phyloP scores from a whole-genome alignment of 1,284 basidiomycete genomes.

The Coniferiporia weirii region DNA sequence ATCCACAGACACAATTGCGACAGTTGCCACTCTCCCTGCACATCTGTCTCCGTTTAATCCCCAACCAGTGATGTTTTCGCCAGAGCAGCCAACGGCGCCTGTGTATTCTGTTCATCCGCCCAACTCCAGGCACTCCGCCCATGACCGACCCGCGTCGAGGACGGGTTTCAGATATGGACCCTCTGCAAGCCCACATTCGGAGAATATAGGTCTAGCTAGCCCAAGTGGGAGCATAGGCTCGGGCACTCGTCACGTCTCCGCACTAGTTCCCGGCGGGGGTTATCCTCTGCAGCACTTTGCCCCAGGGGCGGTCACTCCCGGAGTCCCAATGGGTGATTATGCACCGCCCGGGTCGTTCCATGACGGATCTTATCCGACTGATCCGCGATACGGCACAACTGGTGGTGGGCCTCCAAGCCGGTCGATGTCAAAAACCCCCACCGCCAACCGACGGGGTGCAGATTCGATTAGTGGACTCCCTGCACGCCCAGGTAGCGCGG shows the following conservation, averaged over 20 bases:
- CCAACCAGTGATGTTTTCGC: neutral
- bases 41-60: constrained; percentile 4
- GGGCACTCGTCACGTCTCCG: neutral
- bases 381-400: neutral
- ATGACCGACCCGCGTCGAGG: neutral
- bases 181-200: neutral
- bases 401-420: neutral
- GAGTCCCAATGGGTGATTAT: neutral
- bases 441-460: neutral
- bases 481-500: constrained; percentile 3
- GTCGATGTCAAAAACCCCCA: neutral
- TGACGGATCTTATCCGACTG: neutral
- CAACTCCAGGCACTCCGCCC: neutral
- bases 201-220: neutral
- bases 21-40: constrained; percentile 7
- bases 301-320: neutral
- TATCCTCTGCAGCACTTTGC: neutral
- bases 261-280: neutral
- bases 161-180: constrained; percentile 7
- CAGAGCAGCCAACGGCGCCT: neutral
- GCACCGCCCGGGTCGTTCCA: too few relatives aligned
- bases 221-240: neutral
- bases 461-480: neutral
- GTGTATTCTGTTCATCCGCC: neutral
- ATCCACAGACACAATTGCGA: constrained; percentile 5